These are phyloP conservation scores for Phyllosticta citriasiana DNA, from an alignment of 2,329 filamentous ascomycete genomes.

Conservation along the genomic window DNA sequence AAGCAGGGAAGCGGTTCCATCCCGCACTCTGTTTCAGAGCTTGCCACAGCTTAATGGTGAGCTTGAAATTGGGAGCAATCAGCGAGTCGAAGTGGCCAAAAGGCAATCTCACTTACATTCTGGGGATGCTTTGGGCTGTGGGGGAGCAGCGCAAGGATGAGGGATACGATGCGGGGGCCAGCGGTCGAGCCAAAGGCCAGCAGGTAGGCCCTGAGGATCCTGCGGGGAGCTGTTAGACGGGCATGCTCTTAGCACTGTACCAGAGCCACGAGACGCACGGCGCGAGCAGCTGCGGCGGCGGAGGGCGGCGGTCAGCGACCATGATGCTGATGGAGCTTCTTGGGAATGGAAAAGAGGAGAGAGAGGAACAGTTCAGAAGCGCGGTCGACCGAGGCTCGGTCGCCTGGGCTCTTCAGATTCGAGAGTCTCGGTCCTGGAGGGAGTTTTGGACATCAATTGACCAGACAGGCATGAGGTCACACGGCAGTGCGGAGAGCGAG, in stretches of 20 bases:
- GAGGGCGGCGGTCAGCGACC: neutral
- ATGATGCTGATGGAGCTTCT: neutral
- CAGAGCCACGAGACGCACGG: neutral
- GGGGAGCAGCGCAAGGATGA: conserved; percentile 11
- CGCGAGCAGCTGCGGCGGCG: neutral
- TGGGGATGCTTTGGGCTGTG: neutral
- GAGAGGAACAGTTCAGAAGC: too few species aligned
- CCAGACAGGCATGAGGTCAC: neutral
- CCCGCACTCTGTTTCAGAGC: conserved; percentile 32
- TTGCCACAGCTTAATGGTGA: conserved; percentile 27
- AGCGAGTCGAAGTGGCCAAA: neutral
- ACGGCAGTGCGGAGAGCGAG: neutral
- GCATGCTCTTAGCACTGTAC: neutral
- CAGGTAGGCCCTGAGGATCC: conserved; percentile 12
- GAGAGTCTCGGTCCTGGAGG: neutral
- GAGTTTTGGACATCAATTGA: neutral
- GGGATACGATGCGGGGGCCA: conserved; percentile 34
- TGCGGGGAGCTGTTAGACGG: neutral
- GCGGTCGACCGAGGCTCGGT: neutral
- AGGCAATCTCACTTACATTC: conserved; percentile 9
- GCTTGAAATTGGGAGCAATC: neutral
- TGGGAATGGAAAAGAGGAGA: neutral
- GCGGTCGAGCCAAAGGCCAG: conserved; percentile 33
- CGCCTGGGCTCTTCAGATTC: neutral
- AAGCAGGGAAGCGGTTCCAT: conserved; percentile 41